Conservation (phyloP, 2,329 filamentous ascomycete genomes). For the Cercospora berteroae region DNA sequence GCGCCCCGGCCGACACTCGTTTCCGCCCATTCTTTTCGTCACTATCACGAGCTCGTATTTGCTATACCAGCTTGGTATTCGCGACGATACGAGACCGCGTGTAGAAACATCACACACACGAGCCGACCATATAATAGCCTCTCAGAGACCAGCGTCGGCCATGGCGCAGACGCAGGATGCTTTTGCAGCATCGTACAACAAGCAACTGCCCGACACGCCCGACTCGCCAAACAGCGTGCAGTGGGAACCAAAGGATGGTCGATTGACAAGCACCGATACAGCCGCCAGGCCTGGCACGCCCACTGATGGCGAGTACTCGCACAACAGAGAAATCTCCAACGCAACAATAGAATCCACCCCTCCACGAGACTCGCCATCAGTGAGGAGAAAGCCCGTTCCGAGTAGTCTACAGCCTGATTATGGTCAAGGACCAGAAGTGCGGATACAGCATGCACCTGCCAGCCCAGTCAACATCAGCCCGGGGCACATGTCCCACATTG, state of each 20-base stretch:
- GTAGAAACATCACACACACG: background rate
- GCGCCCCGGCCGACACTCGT: background rate
- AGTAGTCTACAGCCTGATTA: conserved; percentile 3
- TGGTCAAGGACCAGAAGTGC: conserved; percentile 28
- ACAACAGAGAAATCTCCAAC: conserved; percentile 18
- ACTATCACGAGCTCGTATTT: background rate
- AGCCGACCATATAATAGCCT: background rate
- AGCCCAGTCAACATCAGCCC: conserved; percentile 38
- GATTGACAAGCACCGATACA: conserved; percentile 1
- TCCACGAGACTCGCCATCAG: conserved; percentile 9
- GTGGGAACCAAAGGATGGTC: conserved; percentile 11
- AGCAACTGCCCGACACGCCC: conserved; percentile 10
- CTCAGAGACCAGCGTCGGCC: background rate
- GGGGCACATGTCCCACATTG: conserved; percentile 30
- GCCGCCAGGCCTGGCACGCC: conserved; percentile 17
- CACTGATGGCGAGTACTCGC: conserved; percentile 15
- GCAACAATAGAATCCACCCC: conserved; percentile 23
- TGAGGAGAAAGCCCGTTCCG: conserved; percentile 19
- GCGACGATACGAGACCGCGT: conserved; percentile 5
- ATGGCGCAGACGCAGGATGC: conserved; percentile 15
- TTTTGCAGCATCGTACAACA: conserved; percentile 4
- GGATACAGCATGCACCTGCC: conserved; percentile 35
- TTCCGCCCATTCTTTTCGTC: conserved; percentile 2
- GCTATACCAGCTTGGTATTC: background rate
- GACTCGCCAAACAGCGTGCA: conserved; percentile 10